Base-by-base conservation (phyloP, 176 grass and related monocot species). In the Triticum turgidum region DNA sequence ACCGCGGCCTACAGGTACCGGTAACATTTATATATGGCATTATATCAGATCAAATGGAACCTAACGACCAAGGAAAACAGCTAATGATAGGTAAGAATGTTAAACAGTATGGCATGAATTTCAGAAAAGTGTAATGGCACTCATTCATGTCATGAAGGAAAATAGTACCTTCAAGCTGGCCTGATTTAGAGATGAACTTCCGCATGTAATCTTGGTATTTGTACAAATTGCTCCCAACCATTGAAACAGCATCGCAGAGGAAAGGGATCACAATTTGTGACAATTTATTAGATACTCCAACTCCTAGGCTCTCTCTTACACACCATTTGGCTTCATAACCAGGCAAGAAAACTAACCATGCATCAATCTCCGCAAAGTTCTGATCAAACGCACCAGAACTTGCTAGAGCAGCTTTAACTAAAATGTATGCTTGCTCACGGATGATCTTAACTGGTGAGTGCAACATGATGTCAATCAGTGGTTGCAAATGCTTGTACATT, bases 401-500 rank as follows among this genome's bases (percentile, higher is more conserved):
- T 51, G 89, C 85, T 73, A 98, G 70, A 81, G 93, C 88, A 94
- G 91, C 88, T 82, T 81, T 85, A 89, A 93, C 90, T 87, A 98
- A 87, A 85, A 86, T 66, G 80, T 92, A 92, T 58, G 93, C 91
- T 89, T 90, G 73, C 80, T 92, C 88, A 84, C 78, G 35, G 34
- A 90, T 92, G 76, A 29, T 80, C 84, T 92, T 91, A 27, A 58
- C 71, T 82, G 90, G 86, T 37, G 91, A 93, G 91, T 92, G 78
- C 84, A 94, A 87, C 78, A 95, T 86, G 62, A 98, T 81, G 75
- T 85, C 80, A 25, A 92, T 83, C 67, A 92, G 39, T 45, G 91
- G 96, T 72, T 94, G 89, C 82, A 98, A 81, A 86, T 95, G 84
- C 79, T 94, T 98, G 88, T 98, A 95, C 86, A 95, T 98, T 45